These are phyloP conservation scores for Penicillium arizonense DNA, from an alignment of 495 filamentous ascomycete species.

Conservation along the genomic window DNA sequence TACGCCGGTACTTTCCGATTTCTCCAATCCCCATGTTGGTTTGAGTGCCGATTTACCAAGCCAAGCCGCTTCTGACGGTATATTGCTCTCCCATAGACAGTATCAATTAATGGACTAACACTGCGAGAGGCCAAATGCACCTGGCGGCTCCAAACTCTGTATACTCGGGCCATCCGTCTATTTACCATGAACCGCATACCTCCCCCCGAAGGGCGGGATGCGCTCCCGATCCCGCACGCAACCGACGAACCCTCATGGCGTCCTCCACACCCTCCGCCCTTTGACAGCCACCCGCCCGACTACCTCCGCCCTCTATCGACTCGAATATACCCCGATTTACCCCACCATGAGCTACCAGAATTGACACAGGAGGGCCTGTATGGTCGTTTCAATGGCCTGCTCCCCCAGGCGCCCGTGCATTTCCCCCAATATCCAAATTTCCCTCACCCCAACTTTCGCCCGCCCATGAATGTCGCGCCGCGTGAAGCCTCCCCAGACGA, in stretches of 20 bases:
- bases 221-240: conserved; percentile 23
- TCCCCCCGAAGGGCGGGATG: conserved; percentile 27
- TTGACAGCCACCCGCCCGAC: conserved; percentile 31
- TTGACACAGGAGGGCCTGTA: conserved; percentile 37
- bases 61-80: no score
- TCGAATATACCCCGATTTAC: conserved; percentile 29
- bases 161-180: no score
- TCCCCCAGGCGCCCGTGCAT: conserved; percentile 32
- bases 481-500: conserved; percentile 41
- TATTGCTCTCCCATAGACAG: no score
- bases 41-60: neutral
- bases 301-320: conserved; percentile 20
- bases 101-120: neutral
- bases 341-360: conserved; percentile 41
- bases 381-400: conserved; percentile 32
- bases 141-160: no score
- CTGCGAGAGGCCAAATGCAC: neutral
- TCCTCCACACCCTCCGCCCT: conserved; percentile 29
- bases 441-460: conserved; percentile 26
- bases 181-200: conserved; percentile 35
- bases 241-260: conserved; percentile 38
- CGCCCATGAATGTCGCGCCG: conserved; percentile 33
- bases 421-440: conserved; percentile 23
- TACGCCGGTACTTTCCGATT: no score
- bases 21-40: neutral